Evolutionary conservation across 805 yeast genomes (phyloP).

Genomic region (Candida incommunis): DNA sequence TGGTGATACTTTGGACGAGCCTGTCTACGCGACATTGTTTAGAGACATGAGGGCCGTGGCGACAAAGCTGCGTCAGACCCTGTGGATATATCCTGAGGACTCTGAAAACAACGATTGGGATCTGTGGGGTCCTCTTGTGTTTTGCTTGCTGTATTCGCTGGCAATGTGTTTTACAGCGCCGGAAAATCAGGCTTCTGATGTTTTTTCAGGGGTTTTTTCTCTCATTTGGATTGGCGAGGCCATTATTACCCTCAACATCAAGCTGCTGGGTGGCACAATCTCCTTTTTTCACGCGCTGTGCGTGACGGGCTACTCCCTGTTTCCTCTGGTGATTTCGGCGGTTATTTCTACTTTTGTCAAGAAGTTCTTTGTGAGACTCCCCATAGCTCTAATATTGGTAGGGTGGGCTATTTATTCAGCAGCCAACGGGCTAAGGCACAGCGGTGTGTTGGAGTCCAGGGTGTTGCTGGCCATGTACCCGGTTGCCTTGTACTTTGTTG

Average conservation of each 20-base stretch:
- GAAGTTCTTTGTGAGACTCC: conserved; percentile 35
- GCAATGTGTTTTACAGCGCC: conserved; percentile 31
- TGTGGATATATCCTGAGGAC: conserved; percentile 24
- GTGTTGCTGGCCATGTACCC: conserved; percentile 53
- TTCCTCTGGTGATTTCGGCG: conserved; percentile 47
- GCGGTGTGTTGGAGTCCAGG: conserved; percentile 52
- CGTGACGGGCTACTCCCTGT: conserved; percentile 56
- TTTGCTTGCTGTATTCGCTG: conserved; percentile 41
- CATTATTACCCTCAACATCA: conserved; percentile 49
- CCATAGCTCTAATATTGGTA: conserved; percentile 31
- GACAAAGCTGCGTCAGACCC: conserved; percentile 26
- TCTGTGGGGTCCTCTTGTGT: conserved; percentile 55
- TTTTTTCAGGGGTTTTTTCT: conserved; percentile 51
- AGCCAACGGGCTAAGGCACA: conserved; percentile 39
- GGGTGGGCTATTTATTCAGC: conserved; percentile 57
- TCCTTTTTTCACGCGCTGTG: conserved; percentile 56
- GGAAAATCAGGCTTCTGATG: conserved; percentile 31
- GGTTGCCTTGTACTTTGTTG: conserved; percentile 45
- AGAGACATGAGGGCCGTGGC: conserved; percentile 34
- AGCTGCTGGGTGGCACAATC: conserved; percentile 44
- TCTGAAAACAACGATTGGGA: conserved; percentile 19
- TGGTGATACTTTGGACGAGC: conserved; percentile 62
- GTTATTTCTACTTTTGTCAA: conserved; percentile 33
- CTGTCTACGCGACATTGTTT: conserved; percentile 40
- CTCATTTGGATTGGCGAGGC: conserved; percentile 50